These are phyloP conservation scores for Yamadazyma nakazawae DNA, from an alignment of 805 yeast species.

Conservation along the genomic window DNA sequence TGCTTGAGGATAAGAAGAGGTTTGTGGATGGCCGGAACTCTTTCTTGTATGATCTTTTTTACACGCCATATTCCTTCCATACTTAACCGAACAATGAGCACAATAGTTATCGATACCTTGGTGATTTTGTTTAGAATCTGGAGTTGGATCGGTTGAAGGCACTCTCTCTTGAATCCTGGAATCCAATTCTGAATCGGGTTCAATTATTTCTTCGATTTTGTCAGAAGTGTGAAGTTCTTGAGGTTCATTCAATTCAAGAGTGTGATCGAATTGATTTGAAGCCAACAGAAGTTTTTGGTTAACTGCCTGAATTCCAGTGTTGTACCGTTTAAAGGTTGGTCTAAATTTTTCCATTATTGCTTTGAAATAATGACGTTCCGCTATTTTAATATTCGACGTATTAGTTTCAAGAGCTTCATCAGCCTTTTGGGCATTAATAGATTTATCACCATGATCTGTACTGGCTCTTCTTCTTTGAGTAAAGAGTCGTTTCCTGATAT, in stretches of 20 bases:
- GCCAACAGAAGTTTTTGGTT: conserved; percentile 9
- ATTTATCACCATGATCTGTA: conserved; percentile 9
- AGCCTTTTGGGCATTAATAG: conserved; percentile 6
- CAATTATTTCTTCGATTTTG: not conserved
- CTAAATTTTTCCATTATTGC: conserved; percentile 45
- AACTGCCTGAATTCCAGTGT: conserved; percentile 26
- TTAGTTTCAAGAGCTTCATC: conserved; percentile 51
- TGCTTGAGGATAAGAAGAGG: not conserved
- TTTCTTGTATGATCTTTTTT: not conserved
- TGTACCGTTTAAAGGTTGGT: conserved; percentile 45
- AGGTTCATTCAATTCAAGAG: not conserved
- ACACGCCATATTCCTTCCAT: conserved; percentile 2
- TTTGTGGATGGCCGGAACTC: not conserved
- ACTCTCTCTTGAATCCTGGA: not conserved
- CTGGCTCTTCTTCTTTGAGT: not conserved
- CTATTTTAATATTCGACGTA: conserved; percentile 48
- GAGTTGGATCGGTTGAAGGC: not conserved
- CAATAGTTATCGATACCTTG: conserved; percentile 4
- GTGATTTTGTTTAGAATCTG: not conserved
- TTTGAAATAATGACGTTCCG: conserved; percentile 48
- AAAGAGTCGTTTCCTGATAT: not conserved
- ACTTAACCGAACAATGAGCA: conserved; percentile 7
- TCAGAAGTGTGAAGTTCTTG: not conserved
- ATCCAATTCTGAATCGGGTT: not conserved
- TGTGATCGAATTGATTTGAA: not conserved